A percentile compares a stretch with the other conserved stretches of the same genome.
Conservation (phyloP, 257 asterid species). For the Capsicum baccatum region DNA sequence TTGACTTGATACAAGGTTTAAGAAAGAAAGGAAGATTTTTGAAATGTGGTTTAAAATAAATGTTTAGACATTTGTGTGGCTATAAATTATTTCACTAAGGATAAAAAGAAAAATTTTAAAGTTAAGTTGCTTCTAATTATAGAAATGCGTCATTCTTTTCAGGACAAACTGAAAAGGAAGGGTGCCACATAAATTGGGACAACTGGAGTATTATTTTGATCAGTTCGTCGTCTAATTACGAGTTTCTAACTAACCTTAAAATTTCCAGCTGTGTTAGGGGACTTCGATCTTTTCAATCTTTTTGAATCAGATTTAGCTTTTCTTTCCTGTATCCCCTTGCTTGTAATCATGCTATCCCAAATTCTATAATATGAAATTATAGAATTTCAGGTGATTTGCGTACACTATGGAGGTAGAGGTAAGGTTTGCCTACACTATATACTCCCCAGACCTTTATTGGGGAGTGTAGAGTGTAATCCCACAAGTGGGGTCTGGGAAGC, state of each 20-base stretch:
- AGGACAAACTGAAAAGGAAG: background rate
- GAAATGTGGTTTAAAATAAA: background rate
- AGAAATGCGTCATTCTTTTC: background rate
- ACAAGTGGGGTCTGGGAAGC: no score
- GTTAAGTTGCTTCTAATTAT: background rate
- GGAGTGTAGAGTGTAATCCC: no score
- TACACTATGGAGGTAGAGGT: no score
- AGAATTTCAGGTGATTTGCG: no score
- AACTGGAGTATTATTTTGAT: conserved; percentile 12
- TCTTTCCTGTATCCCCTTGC: conserved; percentile 14
- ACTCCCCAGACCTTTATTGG: no score
- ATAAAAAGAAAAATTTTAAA: background rate
- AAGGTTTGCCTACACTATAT: no score
- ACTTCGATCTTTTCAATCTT: background rate
- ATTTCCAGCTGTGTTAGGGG: conserved; percentile 4
- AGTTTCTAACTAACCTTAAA: conserved; percentile 8
- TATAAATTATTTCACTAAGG: background rate
- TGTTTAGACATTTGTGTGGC: background rate
- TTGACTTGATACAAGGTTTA: background rate
- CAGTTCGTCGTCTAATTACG: background rate
- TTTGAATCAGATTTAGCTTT: conserved; percentile 4
- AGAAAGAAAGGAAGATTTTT: background rate
- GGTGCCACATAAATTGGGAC: background rate
- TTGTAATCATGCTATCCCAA: background rate
- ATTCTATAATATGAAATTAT: background rate